Conservation (phyloP, 768 basidiomycete genomes). For the Lentinula boryana region DNA sequence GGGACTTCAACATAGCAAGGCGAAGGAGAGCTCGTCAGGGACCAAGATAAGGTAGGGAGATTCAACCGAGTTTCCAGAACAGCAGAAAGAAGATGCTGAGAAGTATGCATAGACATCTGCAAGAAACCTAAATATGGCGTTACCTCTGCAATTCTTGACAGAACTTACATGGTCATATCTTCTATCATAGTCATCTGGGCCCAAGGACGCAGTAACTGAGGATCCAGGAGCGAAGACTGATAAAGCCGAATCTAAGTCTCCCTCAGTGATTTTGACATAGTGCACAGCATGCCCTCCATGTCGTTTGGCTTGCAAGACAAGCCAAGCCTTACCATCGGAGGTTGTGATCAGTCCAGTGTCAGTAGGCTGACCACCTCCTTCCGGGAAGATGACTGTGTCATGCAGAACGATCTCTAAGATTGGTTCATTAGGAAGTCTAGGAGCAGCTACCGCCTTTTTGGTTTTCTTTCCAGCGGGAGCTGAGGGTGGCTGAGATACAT, state of each 20-base stretch:
- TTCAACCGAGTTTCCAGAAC: constrained; percentile 60
- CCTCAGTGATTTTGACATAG: constrained; percentile 45
- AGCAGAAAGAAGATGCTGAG: constrained; percentile 78
- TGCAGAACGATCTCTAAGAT: constrained; percentile 64
- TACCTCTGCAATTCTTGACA: neutral
- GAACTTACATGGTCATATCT: constrained; percentile 67
- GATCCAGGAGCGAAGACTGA: constrained; percentile 45
- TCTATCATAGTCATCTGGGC: constrained; percentile 52
- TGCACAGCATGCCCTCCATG: constrained; percentile 73
- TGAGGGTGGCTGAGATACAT: constrained; percentile 37
- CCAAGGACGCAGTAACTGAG: constrained; percentile 47
- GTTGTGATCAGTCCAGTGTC: constrained; percentile 58
- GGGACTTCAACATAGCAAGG: constrained; percentile 78
- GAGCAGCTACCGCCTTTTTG: constrained; percentile 50
- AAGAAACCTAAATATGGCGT: neutral
- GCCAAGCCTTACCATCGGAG: constrained; percentile 40
- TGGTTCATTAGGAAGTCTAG: constrained; percentile 35
- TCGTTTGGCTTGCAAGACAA: constrained; percentile 61
- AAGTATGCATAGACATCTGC: constrained; percentile 82
- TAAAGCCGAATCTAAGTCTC: constrained; percentile 34
- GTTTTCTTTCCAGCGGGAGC: constrained; percentile 39
- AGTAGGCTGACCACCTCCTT: constrained; percentile 69
- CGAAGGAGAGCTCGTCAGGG: constrained; percentile 59
- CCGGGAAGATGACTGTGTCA: constrained; percentile 78
- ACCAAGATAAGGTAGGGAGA: constrained; percentile 77